Evolutionary conservation across 202 grass and related monocot genomes (phyloP), one percentile per base, ranked within the genome.

Genomic region (Elaeis oleifera): DNA sequence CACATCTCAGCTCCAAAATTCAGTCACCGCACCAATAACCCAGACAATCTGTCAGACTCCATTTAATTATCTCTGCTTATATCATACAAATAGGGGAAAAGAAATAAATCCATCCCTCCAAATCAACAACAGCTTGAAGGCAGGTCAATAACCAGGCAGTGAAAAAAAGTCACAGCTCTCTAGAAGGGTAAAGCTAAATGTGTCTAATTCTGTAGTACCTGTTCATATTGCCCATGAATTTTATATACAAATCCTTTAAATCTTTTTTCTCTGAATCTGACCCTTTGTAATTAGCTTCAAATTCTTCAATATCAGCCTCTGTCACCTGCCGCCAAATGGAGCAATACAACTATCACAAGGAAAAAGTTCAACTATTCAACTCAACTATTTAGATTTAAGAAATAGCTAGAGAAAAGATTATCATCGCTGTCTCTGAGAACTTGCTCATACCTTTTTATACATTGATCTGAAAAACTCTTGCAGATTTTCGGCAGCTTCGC

Each of bases 261-360:
- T 99, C 94, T 31, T 84, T 61, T n/a, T 89, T 89, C 80, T 94
- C 94, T 68, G 84, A 84, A 77, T 94, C 82, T 72, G 94, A 94
- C n/a, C 94, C 94, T 84, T 85, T 89, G 56, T 99, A 99, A 39
- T 72, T 92, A 64, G 85, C 85, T 77, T 99, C 85, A 71, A 99
- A 99, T 62, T 94, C 85, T 78, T 99, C 88, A 80, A 99, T 94
- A 51, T 94, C 94, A 85, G 89, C 88, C 66, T 89, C 88, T 0
- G 88, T 91, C 39, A 97, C 76, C 87, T 97, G 29, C 36, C 27
- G 29, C 67, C 36, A 48, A 1, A 64, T 60, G 16, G 25, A 69
- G 61, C 51, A 71, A 32, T 32, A 58, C 66, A 44, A 44, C 3
- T 13, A 44, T 44, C 1, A 2, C 36, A 44, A 13, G 9, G n/a